Base-by-base conservation (phyloP, 306 rosid genomes). In the Medicago lupulina region DNA sequence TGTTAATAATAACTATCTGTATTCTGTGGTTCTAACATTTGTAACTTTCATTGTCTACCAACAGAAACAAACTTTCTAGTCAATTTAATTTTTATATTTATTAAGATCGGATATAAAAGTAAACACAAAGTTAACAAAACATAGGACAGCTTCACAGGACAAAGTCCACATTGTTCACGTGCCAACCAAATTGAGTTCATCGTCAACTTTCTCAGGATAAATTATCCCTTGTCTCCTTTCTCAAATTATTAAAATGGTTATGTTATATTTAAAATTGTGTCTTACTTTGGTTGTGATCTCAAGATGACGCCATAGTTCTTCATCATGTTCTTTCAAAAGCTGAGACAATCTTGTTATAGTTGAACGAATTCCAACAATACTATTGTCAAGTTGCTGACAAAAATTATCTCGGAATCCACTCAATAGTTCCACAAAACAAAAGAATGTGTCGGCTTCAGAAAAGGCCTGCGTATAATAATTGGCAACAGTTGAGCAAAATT, bases 301-400 rank as follows among this genome's bases (percentile, higher is more conserved):
- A 78, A 95, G 98, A 87, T 92, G 98, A 80, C 98, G 97, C 98
- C 97, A 90, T 49, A 95, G 87, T 82, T 94, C 98, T 84, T 94
- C 97, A 76, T 94, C 98, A 17, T 94, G 97, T 81, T 92, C 92
- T 85, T 83, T 92, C 79, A 94, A 85, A 85, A 92, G 97, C 77
- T 92, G 91, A 63, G 98, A 94, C 84, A 94, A 83, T 75, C 82
- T 90, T 74, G 93, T 79, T 75, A 94, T 88, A 12, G 97, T 94
- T 82, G 98, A 87, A 70, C 97, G 97, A 54, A 94, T 94, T 83
- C 98, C 98, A 69, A 92, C 97, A 68, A 87, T 87, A 80, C 98
- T 94, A 79, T 92, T 92, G 83, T 94, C 98, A 64, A 94, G 96
- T 83, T 94, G 97, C 88, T 94, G 96, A 81, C 96, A 90, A 83